These are phyloP conservation scores for Funneliformis caledonium DNA, from an alignment of 371 early-diverging fungal species.

Conservation along the genomic window DNA sequence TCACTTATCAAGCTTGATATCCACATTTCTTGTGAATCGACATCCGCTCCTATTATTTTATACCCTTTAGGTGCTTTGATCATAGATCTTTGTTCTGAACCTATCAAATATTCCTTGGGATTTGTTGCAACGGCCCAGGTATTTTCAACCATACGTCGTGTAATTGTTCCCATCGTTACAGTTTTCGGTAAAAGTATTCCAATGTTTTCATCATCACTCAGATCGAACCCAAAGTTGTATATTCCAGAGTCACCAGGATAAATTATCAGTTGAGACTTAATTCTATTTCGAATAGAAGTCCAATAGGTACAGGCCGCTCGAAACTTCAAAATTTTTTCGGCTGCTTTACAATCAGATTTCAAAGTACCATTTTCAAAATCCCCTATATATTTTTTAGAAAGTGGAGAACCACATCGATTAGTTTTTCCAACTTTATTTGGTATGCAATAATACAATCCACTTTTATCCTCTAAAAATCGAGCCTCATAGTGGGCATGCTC, in stretches of 20 bases:
- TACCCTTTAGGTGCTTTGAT: slow-evolving; percentile 83
- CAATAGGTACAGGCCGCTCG: slow-evolving; percentile 90
- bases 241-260: slow-evolving; percentile 55
- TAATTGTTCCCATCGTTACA: slow-evolving; percentile 95
- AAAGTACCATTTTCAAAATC: slow-evolving; percentile 81
- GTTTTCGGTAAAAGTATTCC: slow-evolving; percentile 92
- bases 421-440: slow-evolving; percentile 60
- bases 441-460: slow-evolving; percentile 63
- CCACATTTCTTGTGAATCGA: slow-evolving; percentile 98
- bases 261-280: slow-evolving; percentile 13
- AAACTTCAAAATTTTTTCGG: slow-evolving; percentile 78
- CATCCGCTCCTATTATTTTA: slow-evolving; percentile 93
- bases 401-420: slow-evolving; percentile 58
- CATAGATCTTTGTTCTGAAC: slow-evolving; percentile 91
- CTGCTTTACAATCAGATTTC: slow-evolving; percentile 68
- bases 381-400: slow-evolving; percentile 77
- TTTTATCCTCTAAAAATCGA: slow-evolving; percentile 47
- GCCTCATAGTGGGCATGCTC: slow-evolving; percentile 49
- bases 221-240: background rate
- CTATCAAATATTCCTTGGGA: slow-evolving; percentile 86
- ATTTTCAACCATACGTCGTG: slow-evolving; percentile 89
- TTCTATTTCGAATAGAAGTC: slow-evolving; percentile 56
- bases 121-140: slow-evolving; percentile 97
- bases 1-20: slow-evolving; percentile 94
- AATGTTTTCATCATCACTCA: slow-evolving; percentile 21